Conservation (phyloP, 2,329 filamentous ascomycete genomes). For the Fonsecaea monophora region DNA sequence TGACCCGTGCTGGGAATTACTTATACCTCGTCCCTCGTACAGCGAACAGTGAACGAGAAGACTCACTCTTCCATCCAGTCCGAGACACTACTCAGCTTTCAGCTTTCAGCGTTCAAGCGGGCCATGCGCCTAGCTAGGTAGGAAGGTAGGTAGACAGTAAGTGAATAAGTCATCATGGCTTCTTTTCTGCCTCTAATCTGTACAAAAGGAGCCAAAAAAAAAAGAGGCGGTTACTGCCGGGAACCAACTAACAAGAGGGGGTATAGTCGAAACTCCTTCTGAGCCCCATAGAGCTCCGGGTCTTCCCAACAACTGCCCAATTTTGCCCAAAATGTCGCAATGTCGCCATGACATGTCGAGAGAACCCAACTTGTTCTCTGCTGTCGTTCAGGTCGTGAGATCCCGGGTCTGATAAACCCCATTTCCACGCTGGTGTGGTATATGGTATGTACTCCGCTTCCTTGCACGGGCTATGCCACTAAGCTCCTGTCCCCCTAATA, state of each 20-base stretch:
- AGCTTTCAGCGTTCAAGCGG: too few relatives aligned
- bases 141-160: too few relatives aligned
- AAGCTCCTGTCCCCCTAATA: neutral
- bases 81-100: too few relatives aligned
- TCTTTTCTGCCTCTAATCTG: constrained; percentile 2
- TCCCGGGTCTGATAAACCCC: neutral
- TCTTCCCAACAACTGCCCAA: neutral
- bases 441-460: neutral
- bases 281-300: neutral
- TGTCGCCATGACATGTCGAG: neutral
- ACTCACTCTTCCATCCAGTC: too few relatives aligned
- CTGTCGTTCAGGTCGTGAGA: constrained; percentile 1
- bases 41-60: too few relatives aligned
- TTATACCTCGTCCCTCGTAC: too few relatives aligned
- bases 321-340: neutral
- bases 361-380: constrained; percentile 2
- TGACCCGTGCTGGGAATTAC: too few relatives aligned
- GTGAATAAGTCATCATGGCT: neutral
- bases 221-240: neutral
- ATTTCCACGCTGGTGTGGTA: constrained; percentile 1
- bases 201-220: constrained; percentile 1
- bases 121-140: too few relatives aligned
- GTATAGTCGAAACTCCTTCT: neutral
- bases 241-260: neutral
- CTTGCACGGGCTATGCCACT: neutral